These are phyloP conservation scores for Paracoccidioides lutzii DNA, from an alignment of 2,329 filamentous ascomycete genomes.

Conservation along the genomic window DNA sequence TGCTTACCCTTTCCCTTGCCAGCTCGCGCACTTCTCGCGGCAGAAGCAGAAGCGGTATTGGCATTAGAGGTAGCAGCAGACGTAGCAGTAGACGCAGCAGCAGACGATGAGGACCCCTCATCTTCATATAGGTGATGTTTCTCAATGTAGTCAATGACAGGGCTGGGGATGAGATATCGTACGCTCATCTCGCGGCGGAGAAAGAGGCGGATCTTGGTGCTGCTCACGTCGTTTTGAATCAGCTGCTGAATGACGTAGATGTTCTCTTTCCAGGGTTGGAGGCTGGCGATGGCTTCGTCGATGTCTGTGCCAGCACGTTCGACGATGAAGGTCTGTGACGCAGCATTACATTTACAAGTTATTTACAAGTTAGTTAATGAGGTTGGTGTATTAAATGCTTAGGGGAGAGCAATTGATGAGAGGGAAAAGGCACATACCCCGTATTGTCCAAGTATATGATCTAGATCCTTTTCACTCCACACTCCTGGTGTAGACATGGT, in stretches of 20 bases:
- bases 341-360: no score
- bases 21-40: no score
- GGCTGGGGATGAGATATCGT: constrained; percentile 59
- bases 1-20: no score
- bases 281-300: constrained; percentile 68
- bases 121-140: constrained; percentile 53
- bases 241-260: constrained; percentile 81
- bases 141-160: constrained; percentile 62
- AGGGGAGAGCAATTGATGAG: no score
- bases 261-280: constrained; percentile 73
- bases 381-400: no score
- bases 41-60: no score
- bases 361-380: no score
- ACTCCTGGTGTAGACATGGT: constrained; percentile 60
- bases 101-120: constrained; percentile 17
- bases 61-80: no score
- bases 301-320: constrained; percentile 81
- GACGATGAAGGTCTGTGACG: constrained; percentile 60
- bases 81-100: no score
- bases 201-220: constrained; percentile 69
- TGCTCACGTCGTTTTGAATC: constrained; percentile 75
- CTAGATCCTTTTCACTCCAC: constrained; percentile 73
- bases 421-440: constrained; percentile 35
- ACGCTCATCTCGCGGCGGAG: constrained; percentile 70
- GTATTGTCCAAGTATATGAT: constrained; percentile 74